Conservation (phyloP, 768 basidiomycete species). For the Russula sp. region DNA sequence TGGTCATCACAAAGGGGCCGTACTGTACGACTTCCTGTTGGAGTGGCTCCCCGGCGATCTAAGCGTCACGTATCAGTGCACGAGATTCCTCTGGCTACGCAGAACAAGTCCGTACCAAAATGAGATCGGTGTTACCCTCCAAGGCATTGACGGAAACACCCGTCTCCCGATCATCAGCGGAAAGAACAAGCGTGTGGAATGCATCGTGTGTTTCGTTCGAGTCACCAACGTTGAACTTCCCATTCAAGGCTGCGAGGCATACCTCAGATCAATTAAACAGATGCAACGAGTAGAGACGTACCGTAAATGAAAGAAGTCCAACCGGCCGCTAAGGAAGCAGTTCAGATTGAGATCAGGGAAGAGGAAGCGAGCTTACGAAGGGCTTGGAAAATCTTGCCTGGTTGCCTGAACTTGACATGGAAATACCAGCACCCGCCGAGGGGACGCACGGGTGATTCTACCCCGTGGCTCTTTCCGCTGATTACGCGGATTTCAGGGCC, state of each 20-base stretch:
- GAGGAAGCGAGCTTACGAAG: conserved; percentile 48
- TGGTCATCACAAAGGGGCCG: conserved; percentile 85
- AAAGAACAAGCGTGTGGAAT: conserved; percentile 82
- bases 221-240: conserved; percentile 54
- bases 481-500: conserved; percentile 77
- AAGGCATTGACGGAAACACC: conserved; percentile 61
- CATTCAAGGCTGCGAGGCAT: conserved; percentile 49
- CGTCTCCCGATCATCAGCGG: conserved; percentile 46
- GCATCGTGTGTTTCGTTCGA: conserved; percentile 39
- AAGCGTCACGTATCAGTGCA: neutral
- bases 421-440: conserved; percentile 94
- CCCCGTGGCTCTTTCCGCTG: conserved; percentile 81
- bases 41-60: conserved; percentile 84
- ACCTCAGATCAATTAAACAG: conserved; percentile 3
- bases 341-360: neutral
- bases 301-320: conserved; percentile 91
- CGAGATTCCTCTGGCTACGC: neutral
- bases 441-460: conserved; percentile 81
- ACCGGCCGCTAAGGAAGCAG: conserved; percentile 44
- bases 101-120: conserved; percentile 45
- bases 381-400: conserved; percentile 69
- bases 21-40: conserved; percentile 85
- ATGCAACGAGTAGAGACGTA: conserved; percentile 30
- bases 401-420: conserved; percentile 61
- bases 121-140: conserved; percentile 60